Base-by-base conservation (phyloP, 768 basidiomycete species). In the Boletus tomentosulus region DNA sequence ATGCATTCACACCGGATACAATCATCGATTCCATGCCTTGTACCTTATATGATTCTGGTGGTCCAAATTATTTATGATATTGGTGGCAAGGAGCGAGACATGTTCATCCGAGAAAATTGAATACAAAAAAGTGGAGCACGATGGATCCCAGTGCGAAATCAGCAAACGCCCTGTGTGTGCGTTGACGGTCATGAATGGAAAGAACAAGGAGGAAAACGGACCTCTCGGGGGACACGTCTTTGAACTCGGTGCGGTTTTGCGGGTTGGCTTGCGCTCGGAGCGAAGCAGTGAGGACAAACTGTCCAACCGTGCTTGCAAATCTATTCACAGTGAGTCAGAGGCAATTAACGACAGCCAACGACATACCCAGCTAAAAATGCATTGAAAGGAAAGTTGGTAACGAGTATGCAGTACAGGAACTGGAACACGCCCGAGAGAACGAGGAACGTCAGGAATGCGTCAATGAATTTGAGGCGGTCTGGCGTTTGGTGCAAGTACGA, bases 111-210 rank as follows among this genome's bases (percentile, higher is more conserved):
- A 99, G 80, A 80, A 97, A 98, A 74, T 98, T 98, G 80, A 86
- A 98, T 56, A 97, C 95, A 70, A 98, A 99, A 77, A 98, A 94
- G 72, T 99, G 97, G 33, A 99, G 78, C 37, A 98, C 85, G 57
- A 98, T 86, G 3, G 92, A 95, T n/a, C 94, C 94, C 43, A 95
- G 70, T 27, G 89, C 89, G 66, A 98, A 99, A 66, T 99, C 97
- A 43, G 91, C 95, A 65, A 99, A 99, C 19, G 97, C 97, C 65
- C 97, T 99, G 66, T 16, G 45, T 28, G 44, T 12, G 16, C 28
- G 25, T 46, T 48, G 34, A 34, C 7, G 48, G 12, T 31, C 48
- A 15, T 3, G 49, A 35, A 22, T 9, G 8, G 4, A 28, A 30
- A 5, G 34, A 16, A 37, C 34, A 11, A 24, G 2, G 13, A 11